Conservation (phyloP, 768 basidiomycete species). For the Chalciporus sphaerocephalus region DNA sequence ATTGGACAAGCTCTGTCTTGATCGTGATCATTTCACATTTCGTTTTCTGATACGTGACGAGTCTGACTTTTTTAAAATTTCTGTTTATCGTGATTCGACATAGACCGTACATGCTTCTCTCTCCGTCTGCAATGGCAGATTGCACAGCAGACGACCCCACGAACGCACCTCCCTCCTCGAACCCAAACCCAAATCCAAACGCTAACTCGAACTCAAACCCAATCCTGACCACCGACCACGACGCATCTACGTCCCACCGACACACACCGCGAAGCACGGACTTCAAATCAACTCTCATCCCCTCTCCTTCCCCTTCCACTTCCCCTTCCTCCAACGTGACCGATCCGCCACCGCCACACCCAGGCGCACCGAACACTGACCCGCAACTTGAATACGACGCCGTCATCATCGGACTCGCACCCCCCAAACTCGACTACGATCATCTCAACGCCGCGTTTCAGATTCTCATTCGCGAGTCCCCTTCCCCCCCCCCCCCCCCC, state of each 20-base stretch:
- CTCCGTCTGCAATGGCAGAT: constrained; percentile 45
- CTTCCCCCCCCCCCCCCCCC: constrained; percentile 38
- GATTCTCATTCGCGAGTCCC: constrained; percentile 47
- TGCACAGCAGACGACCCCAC: constrained; percentile 22
- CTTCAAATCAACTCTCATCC: neutral
- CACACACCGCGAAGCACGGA: neutral
- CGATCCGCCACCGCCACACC: neutral
- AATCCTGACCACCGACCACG: neutral
- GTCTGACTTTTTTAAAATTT: too few species aligned
- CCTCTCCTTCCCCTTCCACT: neutral
- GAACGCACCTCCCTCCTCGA: neutral
- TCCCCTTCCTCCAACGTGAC: neutral
- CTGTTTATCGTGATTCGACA: too few species aligned
- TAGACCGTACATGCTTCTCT: constrained; percentile 57
- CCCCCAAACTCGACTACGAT: constrained; percentile 46
- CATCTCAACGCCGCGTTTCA: constrained; percentile 64
- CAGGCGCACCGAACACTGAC: too few species aligned
- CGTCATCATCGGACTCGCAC: constrained; percentile 63
- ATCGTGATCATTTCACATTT: neutral
- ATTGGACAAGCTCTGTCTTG: neutral
- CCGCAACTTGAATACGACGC: constrained; percentile 41
- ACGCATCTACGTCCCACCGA: neutral
- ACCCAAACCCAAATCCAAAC: neutral
- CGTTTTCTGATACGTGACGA: too few species aligned
- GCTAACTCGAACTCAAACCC: neutral